These are phyloP conservation scores for Candida piceae DNA, from an alignment of 805 yeast genomes.

Conservation along the genomic window DNA sequence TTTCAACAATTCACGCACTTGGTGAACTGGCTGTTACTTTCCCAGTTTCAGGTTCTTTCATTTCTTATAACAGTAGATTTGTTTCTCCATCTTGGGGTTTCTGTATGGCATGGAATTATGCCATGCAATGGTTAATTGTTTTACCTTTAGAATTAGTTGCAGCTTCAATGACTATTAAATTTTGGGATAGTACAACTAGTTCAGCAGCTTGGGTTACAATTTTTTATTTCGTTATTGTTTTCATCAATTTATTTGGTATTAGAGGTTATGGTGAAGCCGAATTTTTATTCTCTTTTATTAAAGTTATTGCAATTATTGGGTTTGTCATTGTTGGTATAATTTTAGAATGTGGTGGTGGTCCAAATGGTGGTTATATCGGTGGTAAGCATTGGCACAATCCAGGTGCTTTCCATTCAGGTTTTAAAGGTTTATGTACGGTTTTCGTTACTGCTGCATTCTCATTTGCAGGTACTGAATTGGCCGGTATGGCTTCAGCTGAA, in stretches of 20 bases:
- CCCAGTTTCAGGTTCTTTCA: constrained; percentile 55
- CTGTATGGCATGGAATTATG: constrained; percentile 51
- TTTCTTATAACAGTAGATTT: constrained; percentile 49
- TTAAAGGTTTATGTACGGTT: constrained; percentile 57
- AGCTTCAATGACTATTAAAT: constrained; percentile 41
- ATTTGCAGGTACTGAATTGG: constrained; percentile 55
- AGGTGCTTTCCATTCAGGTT: constrained; percentile 42
- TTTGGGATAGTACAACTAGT: constrained; percentile 37
- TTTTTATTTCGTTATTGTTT: constrained; percentile 42
- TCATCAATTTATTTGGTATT: constrained; percentile 51
- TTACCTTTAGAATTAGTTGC: constrained; percentile 47
- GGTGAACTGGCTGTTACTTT: constrained; percentile 55
- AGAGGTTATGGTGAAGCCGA: constrained; percentile 62
- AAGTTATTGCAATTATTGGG: constrained; percentile 49
- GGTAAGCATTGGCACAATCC: constrained; percentile 53
- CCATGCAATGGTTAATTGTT: constrained; percentile 43
- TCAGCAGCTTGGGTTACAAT: constrained; percentile 49
- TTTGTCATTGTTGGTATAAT: constrained; percentile 48
- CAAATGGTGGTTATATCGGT: constrained; percentile 48
- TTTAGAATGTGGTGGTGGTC: constrained; percentile 54
- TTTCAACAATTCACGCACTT: constrained; percentile 51
- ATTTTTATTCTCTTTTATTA: constrained; percentile 44
- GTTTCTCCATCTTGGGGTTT: constrained; percentile 51
- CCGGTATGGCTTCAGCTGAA: constrained; percentile 57
- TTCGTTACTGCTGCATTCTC: constrained; percentile 54